Percentiles rank a stretch among this genome's conserved stretches.
Conservation (phyloP, 768 basidiomycete species). For the Suillus bovinus region DNA sequence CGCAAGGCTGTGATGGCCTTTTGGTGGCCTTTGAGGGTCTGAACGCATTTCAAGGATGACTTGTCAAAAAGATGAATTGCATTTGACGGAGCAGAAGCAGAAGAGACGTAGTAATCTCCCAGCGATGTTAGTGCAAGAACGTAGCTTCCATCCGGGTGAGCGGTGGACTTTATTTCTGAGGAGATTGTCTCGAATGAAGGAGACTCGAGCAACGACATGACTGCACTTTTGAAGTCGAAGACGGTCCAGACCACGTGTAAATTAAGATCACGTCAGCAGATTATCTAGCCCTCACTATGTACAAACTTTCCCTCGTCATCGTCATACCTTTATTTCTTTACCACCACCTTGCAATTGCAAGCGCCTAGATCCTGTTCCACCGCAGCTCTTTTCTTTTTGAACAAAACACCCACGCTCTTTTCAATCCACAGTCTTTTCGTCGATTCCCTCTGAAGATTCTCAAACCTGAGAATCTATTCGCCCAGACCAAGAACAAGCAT, state of each 20-base stretch:
- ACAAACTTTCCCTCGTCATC: neutral
- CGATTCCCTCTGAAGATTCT: neutral
- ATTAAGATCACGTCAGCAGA: constrained; percentile 11
- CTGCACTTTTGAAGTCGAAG: neutral
- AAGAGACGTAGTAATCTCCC: constrained; percentile 55
- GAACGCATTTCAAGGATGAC: constrained; percentile 44
- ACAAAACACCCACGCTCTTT: constrained; percentile 29
- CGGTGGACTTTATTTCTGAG: constrained; percentile 31
- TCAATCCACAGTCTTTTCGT: constrained; percentile 23
- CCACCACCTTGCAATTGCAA: constrained; percentile 13
- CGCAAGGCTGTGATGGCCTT: constrained; percentile 57
- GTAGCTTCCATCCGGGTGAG: constrained; percentile 49
- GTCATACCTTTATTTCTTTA: constrained; percentile 10
- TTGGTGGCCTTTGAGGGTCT: constrained; percentile 58
- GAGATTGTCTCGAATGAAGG: constrained; percentile 21
- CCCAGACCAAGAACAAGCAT: constrained; percentile 10
- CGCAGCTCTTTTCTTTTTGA: constrained; percentile 5
- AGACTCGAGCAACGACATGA: constrained; percentile 29
- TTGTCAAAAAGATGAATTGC: constrained; percentile 69
- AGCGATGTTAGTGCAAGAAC: constrained; percentile 58
- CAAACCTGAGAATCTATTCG: constrained; percentile 9
- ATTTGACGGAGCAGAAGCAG: constrained; percentile 62
- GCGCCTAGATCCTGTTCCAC: constrained; percentile 6
- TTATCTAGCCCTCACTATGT: constrained; percentile 5
- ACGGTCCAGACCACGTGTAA: constrained; percentile 1